Percentiles rank a stretch among this genome's conserved stretches.
phyloP scores from a whole-genome alignment of 169 alveolate genomes.

The Miamiensis avidus region DNA sequence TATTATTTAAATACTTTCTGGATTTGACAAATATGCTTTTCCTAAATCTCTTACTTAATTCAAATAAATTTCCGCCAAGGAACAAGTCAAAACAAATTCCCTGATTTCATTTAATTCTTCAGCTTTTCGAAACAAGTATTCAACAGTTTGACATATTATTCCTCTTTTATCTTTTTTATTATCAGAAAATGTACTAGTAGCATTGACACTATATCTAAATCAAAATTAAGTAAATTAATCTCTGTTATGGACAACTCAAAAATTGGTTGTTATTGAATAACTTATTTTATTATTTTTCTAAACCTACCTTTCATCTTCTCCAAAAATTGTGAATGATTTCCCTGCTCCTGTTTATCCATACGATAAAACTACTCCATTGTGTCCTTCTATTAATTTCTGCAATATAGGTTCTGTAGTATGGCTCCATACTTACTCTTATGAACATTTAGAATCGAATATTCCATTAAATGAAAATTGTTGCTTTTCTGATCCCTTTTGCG shows the following conservation, averaged over 20 bases:
- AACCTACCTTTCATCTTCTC: slow-evolving; percentile 21
- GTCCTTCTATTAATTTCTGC: slow-evolving; percentile 44
- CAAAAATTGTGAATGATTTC: slow-evolving; percentile 41
- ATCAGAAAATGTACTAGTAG: not conserved
- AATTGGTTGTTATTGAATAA: too few species aligned
- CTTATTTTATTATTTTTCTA: too few species aligned
- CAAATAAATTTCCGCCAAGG: slow-evolving; percentile 35
- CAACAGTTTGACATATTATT: slow-evolving; percentile 23
- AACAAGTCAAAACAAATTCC: slow-evolving; percentile 37
- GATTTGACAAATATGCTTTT: slow-evolving; percentile 11
- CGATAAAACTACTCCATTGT: slow-evolving; percentile 33
- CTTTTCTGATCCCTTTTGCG: slow-evolving; percentile 32
- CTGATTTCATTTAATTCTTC: slow-evolving; percentile 51
- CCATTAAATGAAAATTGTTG: slow-evolving; percentile 21
- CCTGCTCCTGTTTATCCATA: slow-evolving; percentile 55
- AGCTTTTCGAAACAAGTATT: slow-evolving; percentile 27
- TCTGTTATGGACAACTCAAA: not conserved
- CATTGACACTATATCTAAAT: not conserved
- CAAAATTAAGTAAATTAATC: not conserved
- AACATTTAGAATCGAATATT: slow-evolving; percentile 4
- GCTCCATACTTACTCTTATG: slow-evolving; percentile 12
- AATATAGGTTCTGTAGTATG: slow-evolving; percentile 32
- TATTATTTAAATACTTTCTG: slow-evolving; percentile 1
- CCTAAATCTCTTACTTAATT: slow-evolving; percentile 49
- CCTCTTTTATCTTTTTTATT: slow-evolving; percentile 34